Evolutionary conservation across 768 basidiomycete species (phyloP).

Genomic region (Amanita rubescens): DNA sequence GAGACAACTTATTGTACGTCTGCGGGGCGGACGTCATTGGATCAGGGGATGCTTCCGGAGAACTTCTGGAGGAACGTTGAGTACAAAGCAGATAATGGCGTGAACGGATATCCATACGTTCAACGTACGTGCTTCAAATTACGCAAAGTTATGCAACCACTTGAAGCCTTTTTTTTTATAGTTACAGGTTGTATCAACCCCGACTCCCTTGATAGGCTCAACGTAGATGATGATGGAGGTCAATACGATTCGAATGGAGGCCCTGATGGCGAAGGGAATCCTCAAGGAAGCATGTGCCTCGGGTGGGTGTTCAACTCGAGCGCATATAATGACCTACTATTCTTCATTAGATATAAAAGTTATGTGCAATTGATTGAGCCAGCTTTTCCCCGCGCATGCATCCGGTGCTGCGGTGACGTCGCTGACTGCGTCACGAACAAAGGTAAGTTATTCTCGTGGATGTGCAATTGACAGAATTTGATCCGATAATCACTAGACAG

Average conservation of each 20-base stretch:
- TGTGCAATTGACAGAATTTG: background rate
- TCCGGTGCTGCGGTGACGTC: slow-evolving; percentile 48
- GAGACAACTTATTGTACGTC: slow-evolving; percentile 49
- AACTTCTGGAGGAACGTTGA: slow-evolving; percentile 46
- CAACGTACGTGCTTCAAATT: slow-evolving; percentile 44
- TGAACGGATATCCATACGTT: slow-evolving; percentile 32
- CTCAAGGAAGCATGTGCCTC: slow-evolving; percentile 41
- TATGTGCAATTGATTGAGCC: slow-evolving; percentile 56
- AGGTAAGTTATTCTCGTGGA: slow-evolving; percentile 23
- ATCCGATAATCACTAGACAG: slow-evolving; percentile 29
- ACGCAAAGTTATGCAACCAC: background rate
- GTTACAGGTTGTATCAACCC: slow-evolving; percentile 54
- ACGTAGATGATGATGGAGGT: slow-evolving; percentile 41
- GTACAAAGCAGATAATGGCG: slow-evolving; percentile 34
- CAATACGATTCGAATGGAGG: slow-evolving; percentile 60
- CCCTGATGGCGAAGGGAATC: slow-evolving; percentile 41
- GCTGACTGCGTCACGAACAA: slow-evolving; percentile 44
- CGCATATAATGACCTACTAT: background rate
- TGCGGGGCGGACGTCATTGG: slow-evolving; percentile 27
- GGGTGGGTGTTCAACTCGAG: slow-evolving; percentile 30
- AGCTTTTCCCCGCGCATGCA: slow-evolving; percentile 41
- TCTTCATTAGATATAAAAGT: slow-evolving; percentile 37
- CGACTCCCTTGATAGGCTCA: slow-evolving; percentile 32
- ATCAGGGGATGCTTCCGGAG: slow-evolving; percentile 38
- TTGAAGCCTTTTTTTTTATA: slow-evolving; percentile 14